Base-by-base conservation (phyloP, 768 basidiomycete genomes). In the Lentinula detonsa region DNA sequence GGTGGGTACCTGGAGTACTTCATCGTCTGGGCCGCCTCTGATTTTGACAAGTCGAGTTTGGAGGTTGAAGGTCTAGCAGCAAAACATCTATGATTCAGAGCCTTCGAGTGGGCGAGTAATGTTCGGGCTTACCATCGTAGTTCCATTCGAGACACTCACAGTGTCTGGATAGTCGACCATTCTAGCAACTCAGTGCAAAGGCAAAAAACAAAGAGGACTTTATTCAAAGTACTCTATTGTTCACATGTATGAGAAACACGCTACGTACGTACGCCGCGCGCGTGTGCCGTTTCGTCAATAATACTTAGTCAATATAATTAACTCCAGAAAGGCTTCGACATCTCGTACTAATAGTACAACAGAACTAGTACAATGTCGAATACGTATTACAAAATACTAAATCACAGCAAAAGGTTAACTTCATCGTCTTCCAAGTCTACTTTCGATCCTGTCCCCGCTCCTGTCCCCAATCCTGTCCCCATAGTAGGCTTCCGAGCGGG, bases 1-100 rank as follows among this genome's bases (percentile, higher is more conserved):
- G 0, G 66, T 68, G 3, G 73, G 71, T 0, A 73, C 74, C 8
- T 65, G 61, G 33, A 76, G 62, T 0, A 62, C 50, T 13, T 71
- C 70, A 5, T 65, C 65, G 43, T 72, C 70, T 31, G 64, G 68
- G 18, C 15, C 18, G 13, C 55, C 55, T 42, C 40, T 31, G 40
- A 56, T 23, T 28, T 5, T 28, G 18, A 56, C 40, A n/a, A 6
- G 3, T 5, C 55, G 37, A 16, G 43, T 5, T 42, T 56, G 37
- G 23, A 11, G 23, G 9, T 56, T 10, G 23, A 56, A 43, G 21
- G 40, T 56, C 55, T 56, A 15, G 11, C 4, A 43, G 11, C 42
- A 43, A 15, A n/a, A 43, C 16, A 13, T 43, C 11, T 13, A 43
- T 13, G 5, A 13, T n/a, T 1, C 9, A n/a, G 11, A 43, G 42